Base-by-base conservation (phyloP, 805 yeast species). In the Candida michaelii region DNA sequence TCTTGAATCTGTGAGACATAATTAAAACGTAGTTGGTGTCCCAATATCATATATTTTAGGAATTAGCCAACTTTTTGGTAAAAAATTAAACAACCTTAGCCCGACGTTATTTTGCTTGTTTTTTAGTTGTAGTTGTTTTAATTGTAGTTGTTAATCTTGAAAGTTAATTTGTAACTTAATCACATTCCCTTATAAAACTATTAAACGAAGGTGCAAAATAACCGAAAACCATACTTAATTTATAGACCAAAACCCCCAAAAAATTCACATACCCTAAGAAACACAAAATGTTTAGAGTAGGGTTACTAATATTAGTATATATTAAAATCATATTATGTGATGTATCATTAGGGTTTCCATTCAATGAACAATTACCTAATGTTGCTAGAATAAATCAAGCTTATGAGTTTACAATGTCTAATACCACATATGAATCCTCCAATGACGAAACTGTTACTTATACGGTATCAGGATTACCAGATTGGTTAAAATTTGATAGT, bases 291-390 rank as follows among this genome's bases (percentile, higher is more conserved):
- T 14, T 14, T 3, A n/a, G 19, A 30, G 21, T 33, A 18, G 14
- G 25, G 24, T 14, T 36, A 3, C 23, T 38, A 30, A 30, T 38
- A 21, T 30, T 38, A 9, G 15, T 38, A 17, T 13, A 9, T 8
- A 34, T 34, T 10, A 34, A 24, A 12, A 12, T 29, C 17, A 23
- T 19, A 15, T 29, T 37, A 21, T 8, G 34, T 19, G 27, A 30
- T 8, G 41, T 42, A 8, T 30, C 33, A 40, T 70, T 75, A 30
- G 86, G 85, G 34, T 87, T 83, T 69, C 90, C 96, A n/a, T 79
- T 89, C 58, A 65, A 76, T 49, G 80, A 81, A 58, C 99, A 91
- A 65, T 73, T 82, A 16, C 98, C 98, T 4, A 84, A 89, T 25
- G 87, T 93, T 11, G 98, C 96, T 4, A 74, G 95, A 44, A 77